Evolutionary conservation across 2,329 filamentous ascomycete genomes (phyloP).

Genomic region (Davidsoniella australis): DNA sequence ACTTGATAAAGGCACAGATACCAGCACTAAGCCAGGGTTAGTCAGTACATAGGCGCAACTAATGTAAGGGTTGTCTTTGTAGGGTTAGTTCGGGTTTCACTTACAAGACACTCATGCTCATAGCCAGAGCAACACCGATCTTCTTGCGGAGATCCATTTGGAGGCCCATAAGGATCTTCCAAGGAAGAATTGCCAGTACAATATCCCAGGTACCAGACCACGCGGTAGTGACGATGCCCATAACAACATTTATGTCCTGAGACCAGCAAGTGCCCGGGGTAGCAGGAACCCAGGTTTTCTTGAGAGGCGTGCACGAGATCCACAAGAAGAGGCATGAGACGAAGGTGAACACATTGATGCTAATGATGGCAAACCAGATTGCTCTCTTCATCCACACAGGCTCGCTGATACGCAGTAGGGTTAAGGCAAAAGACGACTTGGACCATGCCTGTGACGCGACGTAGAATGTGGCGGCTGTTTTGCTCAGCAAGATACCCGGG

Average conservation of each 20-base stretch:
- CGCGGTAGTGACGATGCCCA: slow-evolving; percentile 6
- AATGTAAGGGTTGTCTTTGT: no score
- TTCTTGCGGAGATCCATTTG: slow-evolving; percentile 18
- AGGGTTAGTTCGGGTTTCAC: slow-evolving; percentile 1
- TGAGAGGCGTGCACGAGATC: slow-evolving; percentile 16
- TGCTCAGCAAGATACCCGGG: not conserved
- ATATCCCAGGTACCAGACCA: slow-evolving; percentile 15
- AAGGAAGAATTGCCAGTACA: slow-evolving; percentile 15
- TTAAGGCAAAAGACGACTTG: slow-evolving; percentile 18
- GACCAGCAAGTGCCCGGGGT: slow-evolving; percentile 16
- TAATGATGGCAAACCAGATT: slow-evolving; percentile 17
- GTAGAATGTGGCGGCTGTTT: slow-evolving; percentile 4
- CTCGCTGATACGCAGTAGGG: slow-evolving; percentile 17
- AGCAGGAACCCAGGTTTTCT: slow-evolving; percentile 15
- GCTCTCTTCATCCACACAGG: slow-evolving; percentile 14
- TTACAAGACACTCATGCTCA: slow-evolving; percentile 18
- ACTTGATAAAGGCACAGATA: slow-evolving; percentile 10
- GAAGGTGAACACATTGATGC: slow-evolving; percentile 16
- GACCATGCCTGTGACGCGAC: slow-evolving; percentile 12
- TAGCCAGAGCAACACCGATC: slow-evolving; percentile 16
- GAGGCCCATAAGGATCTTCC: slow-evolving; percentile 17
- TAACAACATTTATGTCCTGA: slow-evolving; percentile 3
- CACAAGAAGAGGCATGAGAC: slow-evolving; percentile 16
- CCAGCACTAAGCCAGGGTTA: slow-evolving; percentile 4
- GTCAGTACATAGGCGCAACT: no score